Evolutionary conservation across 2,329 filamentous ascomycete species (phyloP).

Genomic region (Ophiocordyceps camponoti-rufipedis): DNA sequence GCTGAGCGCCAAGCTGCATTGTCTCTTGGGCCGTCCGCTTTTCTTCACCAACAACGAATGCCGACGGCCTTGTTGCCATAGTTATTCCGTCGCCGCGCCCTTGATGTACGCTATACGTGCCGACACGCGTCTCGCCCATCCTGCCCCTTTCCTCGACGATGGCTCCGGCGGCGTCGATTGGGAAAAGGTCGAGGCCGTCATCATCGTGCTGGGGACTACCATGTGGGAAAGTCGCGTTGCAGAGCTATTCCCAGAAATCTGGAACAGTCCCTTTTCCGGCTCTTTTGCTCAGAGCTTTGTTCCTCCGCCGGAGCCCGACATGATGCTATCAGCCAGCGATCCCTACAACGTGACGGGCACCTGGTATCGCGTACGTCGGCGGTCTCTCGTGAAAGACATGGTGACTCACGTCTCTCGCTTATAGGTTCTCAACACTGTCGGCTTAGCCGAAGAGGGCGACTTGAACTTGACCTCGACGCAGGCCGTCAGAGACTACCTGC

Average conservation of each 20-base stretch:
- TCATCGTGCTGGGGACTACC: constrained; percentile 50
- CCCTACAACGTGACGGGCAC: constrained; percentile 55
- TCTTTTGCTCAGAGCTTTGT: constrained; percentile 32
- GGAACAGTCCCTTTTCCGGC: constrained; percentile 36
- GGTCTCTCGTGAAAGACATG: not conserved
- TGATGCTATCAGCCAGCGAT: constrained; percentile 31
- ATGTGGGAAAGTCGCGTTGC: constrained; percentile 28
- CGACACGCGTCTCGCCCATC: constrained; percentile 41
- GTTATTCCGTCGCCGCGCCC: constrained; percentile 44
- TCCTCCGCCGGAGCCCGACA: constrained; percentile 14
- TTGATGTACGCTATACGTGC: constrained; percentile 58
- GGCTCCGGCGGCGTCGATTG: constrained; percentile 48
- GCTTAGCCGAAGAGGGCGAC: no score
- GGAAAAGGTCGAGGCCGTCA: constrained; percentile 62
- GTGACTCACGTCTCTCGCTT: not conserved
- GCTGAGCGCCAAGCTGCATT: constrained; percentile 52
- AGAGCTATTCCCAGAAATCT: constrained; percentile 31
- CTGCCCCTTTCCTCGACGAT: constrained; percentile 57
- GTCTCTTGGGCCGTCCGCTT: constrained; percentile 46
- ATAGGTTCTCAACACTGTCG: constrained; percentile 31
- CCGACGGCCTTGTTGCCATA: constrained; percentile 9
- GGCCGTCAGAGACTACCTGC: constrained; percentile 17
- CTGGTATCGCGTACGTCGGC: constrained; percentile 43
- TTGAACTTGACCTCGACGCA: constrained; percentile 42
- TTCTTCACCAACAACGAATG: constrained; percentile 15